A percentile compares a stretch with the other conserved stretches of the same genome.
phyloP scores from a whole-genome alignment of 1,284 basidiomycete species.

The Trametes polyzona region DNA sequence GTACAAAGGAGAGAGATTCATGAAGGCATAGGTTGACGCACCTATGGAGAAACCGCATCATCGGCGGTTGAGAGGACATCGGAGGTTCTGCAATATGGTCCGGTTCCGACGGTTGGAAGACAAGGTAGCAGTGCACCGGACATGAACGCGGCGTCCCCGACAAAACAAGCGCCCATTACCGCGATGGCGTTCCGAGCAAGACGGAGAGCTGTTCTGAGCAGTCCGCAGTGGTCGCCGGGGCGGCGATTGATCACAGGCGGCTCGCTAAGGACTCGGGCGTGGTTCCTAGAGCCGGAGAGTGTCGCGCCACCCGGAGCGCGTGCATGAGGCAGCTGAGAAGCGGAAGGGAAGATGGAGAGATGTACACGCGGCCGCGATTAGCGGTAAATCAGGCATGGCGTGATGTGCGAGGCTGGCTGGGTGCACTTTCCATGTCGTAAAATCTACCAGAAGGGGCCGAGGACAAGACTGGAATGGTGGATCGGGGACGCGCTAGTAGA shows the following conservation, averaged over 20 bases:
- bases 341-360: background rate
- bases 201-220: background rate
- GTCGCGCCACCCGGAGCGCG: constrained; percentile 1
- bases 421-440: constrained; percentile 5
- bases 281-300: background rate
- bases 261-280: background rate
- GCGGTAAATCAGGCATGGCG: constrained; percentile 2
- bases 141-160: constrained; percentile 1
- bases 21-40: no score
- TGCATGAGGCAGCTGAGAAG: background rate
- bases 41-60: no score
- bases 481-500: constrained; percentile 1
- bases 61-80: background rate
- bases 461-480: constrained; percentile 7
- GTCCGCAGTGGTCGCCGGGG: background rate
- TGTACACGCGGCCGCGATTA: background rate
- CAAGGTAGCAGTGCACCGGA: constrained; percentile 9
- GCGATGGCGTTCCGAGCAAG: constrained; percentile 4
- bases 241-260: no score
- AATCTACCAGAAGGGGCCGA: background rate
- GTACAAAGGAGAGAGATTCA: no score
- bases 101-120: constrained; percentile 3
- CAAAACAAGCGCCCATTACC: background rate
- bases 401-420: constrained; percentile 8
- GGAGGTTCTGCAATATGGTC: background rate